Evolutionary conservation across 768 basidiomycete genomes (phyloP).

Genomic region (Kwoniella dendrophila): DNA sequence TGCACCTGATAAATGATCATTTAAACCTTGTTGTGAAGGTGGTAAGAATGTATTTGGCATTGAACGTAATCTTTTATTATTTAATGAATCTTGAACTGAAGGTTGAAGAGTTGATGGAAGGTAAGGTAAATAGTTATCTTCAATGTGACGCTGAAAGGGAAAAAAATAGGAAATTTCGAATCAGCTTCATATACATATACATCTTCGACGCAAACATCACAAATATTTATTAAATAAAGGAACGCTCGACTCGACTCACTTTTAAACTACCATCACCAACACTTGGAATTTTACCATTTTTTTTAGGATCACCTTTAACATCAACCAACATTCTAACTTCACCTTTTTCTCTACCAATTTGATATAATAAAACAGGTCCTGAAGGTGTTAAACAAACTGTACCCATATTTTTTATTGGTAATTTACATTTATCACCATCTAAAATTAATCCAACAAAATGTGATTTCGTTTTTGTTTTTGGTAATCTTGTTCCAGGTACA

Average conservation of each 20-base stretch:
- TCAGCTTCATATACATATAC: conserved; percentile 6
- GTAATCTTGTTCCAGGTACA: conserved; percentile 24
- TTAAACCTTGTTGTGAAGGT: conserved; percentile 65
- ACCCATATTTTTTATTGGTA: conserved; percentile 59
- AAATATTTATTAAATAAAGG: not conserved
- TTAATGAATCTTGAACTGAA: conserved; percentile 69
- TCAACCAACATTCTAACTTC: conserved; percentile 95
- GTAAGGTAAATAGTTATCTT: conserved; percentile 72
- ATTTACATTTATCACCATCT: conserved; percentile 68
- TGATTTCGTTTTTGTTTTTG: conserved; percentile 61
- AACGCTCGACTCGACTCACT: conserved; percentile 59
- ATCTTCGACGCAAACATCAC: not conserved
- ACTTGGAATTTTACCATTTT: conserved; percentile 75
- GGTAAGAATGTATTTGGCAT: conserved; percentile 98
- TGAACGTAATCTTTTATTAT: conserved; percentile 75
- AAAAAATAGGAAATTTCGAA: too few relatives aligned
- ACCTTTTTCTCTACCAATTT: conserved; percentile 69
- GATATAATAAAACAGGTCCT: conserved; percentile 91
- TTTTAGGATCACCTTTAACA: too few relatives aligned
- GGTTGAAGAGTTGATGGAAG: conserved; percentile 73
- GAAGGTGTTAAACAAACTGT: conserved; percentile 80
- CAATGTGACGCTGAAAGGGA: conserved; percentile 69
- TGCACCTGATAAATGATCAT: conserved; percentile 59
- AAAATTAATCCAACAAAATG: conserved; percentile 86
- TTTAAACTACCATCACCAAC: conserved; percentile 65